Conservation (phyloP, 768 basidiomycete genomes). For the Suillus alpinus region DNA sequence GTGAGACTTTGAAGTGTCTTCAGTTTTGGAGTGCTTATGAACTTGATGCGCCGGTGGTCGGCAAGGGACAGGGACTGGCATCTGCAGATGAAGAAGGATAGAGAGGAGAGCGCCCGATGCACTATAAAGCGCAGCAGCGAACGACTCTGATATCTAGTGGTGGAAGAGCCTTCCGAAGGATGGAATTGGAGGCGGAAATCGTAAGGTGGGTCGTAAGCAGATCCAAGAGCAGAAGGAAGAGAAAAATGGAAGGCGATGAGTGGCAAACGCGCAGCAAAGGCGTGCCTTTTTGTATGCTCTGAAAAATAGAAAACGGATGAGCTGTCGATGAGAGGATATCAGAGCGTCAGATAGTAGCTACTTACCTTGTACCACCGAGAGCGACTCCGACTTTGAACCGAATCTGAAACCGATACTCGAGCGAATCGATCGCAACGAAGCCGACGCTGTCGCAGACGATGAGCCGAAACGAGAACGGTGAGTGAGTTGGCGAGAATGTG, state of each 20-base stretch:
- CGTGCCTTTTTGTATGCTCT: conserved; percentile 73
- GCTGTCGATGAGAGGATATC: conserved; percentile 18
- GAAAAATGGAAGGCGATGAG: conserved; percentile 27
- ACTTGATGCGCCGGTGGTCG: conserved; percentile 63
- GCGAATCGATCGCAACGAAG: conserved; percentile 37
- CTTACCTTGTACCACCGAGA: conserved; percentile 19
- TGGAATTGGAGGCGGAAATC: conserved; percentile 44
- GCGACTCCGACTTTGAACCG: conserved; percentile 14
- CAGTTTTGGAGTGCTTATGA: conserved; percentile 54
- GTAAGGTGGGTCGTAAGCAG: conserved; percentile 70
- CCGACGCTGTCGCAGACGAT: conserved; percentile 42
- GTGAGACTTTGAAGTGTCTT: conserved; percentile 33
- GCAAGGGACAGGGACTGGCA: conserved; percentile 82
- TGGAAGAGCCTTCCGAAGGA: conserved; percentile 39
- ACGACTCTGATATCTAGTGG: conserved; percentile 39
- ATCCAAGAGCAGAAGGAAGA: conserved; percentile 28
- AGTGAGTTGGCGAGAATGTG: conserved; percentile 35
- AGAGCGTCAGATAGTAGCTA: background rate
- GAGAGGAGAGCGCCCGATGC: conserved; percentile 41
- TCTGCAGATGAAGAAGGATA: conserved; percentile 51
- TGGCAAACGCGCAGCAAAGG: conserved; percentile 93
- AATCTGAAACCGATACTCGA: conserved; percentile 28
- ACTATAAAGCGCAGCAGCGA: conserved; percentile 42
- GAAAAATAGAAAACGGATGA: conserved; percentile 23
- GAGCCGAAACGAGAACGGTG: conserved; percentile 29